A percentile compares a stretch with the other conserved stretches of the same genome.
These are phyloP conservation scores for Waltergamsia citrina DNA, from an alignment of 2,329 filamentous ascomycete genomes.

Conservation along the genomic window DNA sequence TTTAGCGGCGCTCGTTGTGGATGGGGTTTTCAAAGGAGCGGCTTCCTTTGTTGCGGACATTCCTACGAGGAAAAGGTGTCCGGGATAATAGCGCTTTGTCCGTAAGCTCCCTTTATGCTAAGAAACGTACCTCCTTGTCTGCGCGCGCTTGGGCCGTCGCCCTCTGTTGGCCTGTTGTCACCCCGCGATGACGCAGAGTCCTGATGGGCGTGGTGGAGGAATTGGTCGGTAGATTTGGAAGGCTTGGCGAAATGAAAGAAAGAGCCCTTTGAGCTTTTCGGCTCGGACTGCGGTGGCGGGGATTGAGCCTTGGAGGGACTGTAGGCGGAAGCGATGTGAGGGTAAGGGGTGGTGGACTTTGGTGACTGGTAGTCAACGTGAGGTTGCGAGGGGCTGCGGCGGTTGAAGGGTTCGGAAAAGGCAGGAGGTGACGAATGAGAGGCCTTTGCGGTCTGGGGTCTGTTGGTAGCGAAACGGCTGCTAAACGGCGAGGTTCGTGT, in stretches of 20 bases:
- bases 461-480: slow-evolving; percentile 23
- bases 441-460: slow-evolving; percentile 9
- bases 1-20: too few species aligned
- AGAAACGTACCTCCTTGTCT: slow-evolving; percentile 23
- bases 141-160: slow-evolving; percentile 17
- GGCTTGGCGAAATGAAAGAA: slow-evolving; percentile 43
- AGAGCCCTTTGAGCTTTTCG: slow-evolving; percentile 34
- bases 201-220: slow-evolving; percentile 14
- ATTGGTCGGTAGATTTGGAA: slow-evolving; percentile 28
- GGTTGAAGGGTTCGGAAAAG: slow-evolving; percentile 2
- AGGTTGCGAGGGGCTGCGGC: slow-evolving; percentile 3
- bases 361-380: background rate
- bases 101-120: too few species aligned
- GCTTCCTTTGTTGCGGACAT: too few species aligned
- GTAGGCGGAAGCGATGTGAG: slow-evolving; percentile 3
- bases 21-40: too few species aligned
- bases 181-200: slow-evolving; percentile 24
- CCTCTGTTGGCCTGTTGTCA: slow-evolving; percentile 26
- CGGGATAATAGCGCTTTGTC: too few species aligned
- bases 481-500: slow-evolving; percentile 36
- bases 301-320: slow-evolving; percentile 1
- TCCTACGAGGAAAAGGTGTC: too few species aligned
- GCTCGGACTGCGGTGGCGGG: slow-evolving; percentile 14
- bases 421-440: background rate
- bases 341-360: background rate